Evolutionary conservation across 2,329 filamentous ascomycete species (phyloP), one percentile per base, ranked within the genome.

Genomic region (Hyphodiscus sp.): DNA sequence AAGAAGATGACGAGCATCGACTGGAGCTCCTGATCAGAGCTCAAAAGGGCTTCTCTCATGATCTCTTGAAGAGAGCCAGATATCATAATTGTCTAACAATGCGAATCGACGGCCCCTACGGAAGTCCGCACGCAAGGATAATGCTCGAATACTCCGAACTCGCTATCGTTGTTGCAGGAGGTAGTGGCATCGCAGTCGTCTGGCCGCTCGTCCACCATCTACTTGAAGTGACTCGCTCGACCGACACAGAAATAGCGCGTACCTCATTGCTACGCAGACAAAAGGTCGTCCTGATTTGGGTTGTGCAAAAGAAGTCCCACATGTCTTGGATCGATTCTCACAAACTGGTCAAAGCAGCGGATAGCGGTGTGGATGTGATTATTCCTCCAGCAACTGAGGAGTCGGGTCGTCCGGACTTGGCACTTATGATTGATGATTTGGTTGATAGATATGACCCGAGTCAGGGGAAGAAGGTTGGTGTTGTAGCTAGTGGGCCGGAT

Each of bases 61-160:
- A 75, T 49, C 73, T 86, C 9, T 71, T 85, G 1, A 62, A 69
- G 30, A 71, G 81, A 60, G 80, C 81, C 1, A 69, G 68, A 9
- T 60, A 66, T 0, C 71, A 78, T 53, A 60, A 70, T 6, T 70
- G 71, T 1, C 70, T 77, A 0, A 59, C 63, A 1, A 71, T 85
- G 20, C 73, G 77, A 7, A 66, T 86, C n/a, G 82, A 87, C 58
- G 83, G 83, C 0, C 83, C 83, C 0, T 86, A 87, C 60, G 83
- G 83, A 41, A 82, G 78, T 10, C 69, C 72, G 0, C 76, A 80
- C 58, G 78, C 81, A 0, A 69, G 82, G 16, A 68, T 76, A 18
- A 73, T 80, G 63, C 71, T 86, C 1, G 71, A 73, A 8, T 68
- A 71, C 15, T 72, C 74, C 16, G 70, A 76, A 41, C 71, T 75